These are phyloP conservation scores for Aspergillus spinulosporus DNA, from an alignment of 2,329 filamentous ascomycete genomes.

Conservation along the genomic window DNA sequence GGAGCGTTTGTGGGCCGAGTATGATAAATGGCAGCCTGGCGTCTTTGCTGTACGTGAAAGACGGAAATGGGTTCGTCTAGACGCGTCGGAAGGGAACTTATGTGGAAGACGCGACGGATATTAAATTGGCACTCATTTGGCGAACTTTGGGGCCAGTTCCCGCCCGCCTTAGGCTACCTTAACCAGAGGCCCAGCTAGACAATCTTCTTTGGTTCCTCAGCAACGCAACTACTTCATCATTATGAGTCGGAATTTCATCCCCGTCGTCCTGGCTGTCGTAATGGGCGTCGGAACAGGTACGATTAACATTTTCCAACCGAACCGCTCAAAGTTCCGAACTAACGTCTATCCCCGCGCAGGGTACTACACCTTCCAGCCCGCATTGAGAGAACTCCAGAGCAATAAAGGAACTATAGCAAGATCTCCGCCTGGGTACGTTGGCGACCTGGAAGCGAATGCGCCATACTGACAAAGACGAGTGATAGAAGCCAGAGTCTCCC, in stretches of 20 bases:
- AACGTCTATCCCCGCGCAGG: slow-evolving; percentile 28
- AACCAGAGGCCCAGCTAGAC: background rate
- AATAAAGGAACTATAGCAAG: slow-evolving; percentile 26
- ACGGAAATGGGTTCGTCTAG: background rate
- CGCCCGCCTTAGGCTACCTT: background rate
- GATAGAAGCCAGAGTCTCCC: background rate
- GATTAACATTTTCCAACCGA: background rate
- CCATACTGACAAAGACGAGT: background rate
- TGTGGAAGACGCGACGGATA: slow-evolving; percentile 27
- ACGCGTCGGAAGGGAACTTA: slow-evolving; percentile 30
- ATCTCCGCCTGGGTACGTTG: slow-evolving; percentile 2
- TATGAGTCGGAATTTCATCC: slow-evolving; percentile 43
- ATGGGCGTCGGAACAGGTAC: slow-evolving; percentile 45
- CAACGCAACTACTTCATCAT: slow-evolving; percentile 1
- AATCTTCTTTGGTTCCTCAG: background rate
- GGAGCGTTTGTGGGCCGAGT: background rate
- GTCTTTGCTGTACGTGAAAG: background rate
- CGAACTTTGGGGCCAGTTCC: slow-evolving; percentile 17
- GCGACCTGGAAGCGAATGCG: background rate
- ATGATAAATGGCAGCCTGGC: background rate
- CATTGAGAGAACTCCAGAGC: slow-evolving; percentile 38
- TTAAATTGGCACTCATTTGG: slow-evolving; percentile 21
- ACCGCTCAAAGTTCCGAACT: background rate
- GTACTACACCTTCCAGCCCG: slow-evolving; percentile 47
- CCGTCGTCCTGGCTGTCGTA: slow-evolving; percentile 40